These are phyloP conservation scores for Cymbopogon flexuosus DNA, from an alignment of 202 grass and related monocot genomes.

Conservation along the genomic window DNA sequence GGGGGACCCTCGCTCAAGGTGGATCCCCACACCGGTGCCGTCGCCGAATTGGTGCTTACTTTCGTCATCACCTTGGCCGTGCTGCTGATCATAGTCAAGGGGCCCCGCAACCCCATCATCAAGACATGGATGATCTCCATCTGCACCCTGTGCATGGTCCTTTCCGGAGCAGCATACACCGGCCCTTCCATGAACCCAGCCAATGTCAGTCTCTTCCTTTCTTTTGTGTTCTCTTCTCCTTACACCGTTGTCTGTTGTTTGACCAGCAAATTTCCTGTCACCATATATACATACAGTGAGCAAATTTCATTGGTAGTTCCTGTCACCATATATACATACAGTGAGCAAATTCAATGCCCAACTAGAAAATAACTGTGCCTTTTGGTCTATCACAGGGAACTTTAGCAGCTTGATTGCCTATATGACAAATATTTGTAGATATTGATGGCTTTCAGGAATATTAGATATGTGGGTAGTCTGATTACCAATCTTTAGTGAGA, in stretches of 20 bases:
- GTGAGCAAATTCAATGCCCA: neutral
- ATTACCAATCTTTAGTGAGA: neutral
- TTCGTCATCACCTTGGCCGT: conserved; percentile 69
- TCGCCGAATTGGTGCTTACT: conserved; percentile 69
- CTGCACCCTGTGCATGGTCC: conserved; percentile 54
- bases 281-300: neutral
- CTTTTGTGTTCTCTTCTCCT: neutral
- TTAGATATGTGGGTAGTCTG: neutral
- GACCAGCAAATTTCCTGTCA: neutral
- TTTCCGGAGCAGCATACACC: conserved; percentile 65
- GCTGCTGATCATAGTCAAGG: conserved; percentile 63
- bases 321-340: neutral
- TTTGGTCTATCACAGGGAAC: neutral
- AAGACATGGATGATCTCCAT: conserved; percentile 64
- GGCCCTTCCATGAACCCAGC: conserved; percentile 95
- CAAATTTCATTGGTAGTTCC: neutral
- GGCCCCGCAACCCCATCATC: conserved; percentile 55
- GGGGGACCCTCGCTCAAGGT: conserved; percentile 76
- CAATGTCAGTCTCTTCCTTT: conserved; percentile 54
- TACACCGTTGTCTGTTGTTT: neutral
- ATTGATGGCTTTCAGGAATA: neutral
- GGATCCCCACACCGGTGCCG: conserved; percentile 65
- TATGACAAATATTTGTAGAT: neutral
- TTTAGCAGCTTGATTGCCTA: neutral
- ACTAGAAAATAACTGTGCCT: neutral